Base-by-base conservation (phyloP, 257 asterid species). In the Coffea canephora region DNA sequence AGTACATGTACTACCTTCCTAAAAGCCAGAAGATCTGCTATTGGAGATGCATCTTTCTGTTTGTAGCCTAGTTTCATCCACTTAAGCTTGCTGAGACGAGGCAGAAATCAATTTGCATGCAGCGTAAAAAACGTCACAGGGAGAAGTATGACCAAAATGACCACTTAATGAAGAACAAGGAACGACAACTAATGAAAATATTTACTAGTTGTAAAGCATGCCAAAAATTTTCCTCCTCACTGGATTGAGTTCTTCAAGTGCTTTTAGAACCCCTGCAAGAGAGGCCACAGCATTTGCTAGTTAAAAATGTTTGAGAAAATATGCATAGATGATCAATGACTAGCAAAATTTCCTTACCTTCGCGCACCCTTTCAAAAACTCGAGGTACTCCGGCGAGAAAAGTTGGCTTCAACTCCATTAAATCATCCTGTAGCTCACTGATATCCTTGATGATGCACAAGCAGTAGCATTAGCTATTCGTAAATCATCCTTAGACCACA, bases 61-160 rank as follows among this genome's bases (percentile, higher is more conserved):
- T 95, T 95, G 91, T 92, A 92, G 41, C 99, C 99, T 79, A 76
- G 76, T 61, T 90, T 90, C 98, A 95, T 88, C 99, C 99, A 92
- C 84, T 88, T 81, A 59, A 95, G 97, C 83, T 95, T 95, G 91
- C 99, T 95, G 93, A 19, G 83, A 76, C 73, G 65, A 66, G 77
- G 39, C 79, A 59, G 82, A 75, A 31, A 57, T 80, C 74, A 62
- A 49, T 27, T 59, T 36, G 49, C 21, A 62, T 77, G 71, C 61
- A 36, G 5, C 23, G 48, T 43, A 31, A 21, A 10, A 3, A 52
- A 9, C 41, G 12, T n/a, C 27, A 77, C 21, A 0, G 6, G 25
- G 13, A 31, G 68, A 27, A 61, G 68, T 18, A 49, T 43, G 66
- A 45, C 19, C 16, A 76, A 45, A 71, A 76, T 0, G 10, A 27